Base-by-base conservation (phyloP, 2,329 filamentous ascomycete genomes). In the Claviceps monticola region DNA sequence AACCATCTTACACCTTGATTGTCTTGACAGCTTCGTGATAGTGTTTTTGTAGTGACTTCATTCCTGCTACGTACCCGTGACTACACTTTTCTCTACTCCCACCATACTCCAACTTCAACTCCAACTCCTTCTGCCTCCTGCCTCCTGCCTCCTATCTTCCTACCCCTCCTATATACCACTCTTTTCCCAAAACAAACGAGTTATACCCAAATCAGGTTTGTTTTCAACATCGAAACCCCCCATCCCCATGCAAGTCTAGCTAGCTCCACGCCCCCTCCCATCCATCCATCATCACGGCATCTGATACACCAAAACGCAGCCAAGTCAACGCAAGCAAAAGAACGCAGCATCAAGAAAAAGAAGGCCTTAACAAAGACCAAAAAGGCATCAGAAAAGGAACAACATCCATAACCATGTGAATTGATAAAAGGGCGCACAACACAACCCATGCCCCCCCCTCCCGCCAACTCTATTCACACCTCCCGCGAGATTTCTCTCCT, bases 161-260 rank as follows among this genome's bases (percentile, higher is more conserved):
- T 51, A 53, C 52, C 56, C 53, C 52, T 56, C 55, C 50, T 60
- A 59, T 62, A 48, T 60, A 61, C 58, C 58, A 61, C 46, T 34
- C 34, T 54, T 48, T 53, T 53, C 52, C 54, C 29, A 29, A 11
- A 9, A 29, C 29, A 29, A 42, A 39, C 21, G 50, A 36, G 29
- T 37, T 42, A 34, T 42, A 44, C 51, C 41, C 36, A 46, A 38
- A 41, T 23, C 29, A 49, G 44, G 45, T 54, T 48, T 51, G 52
- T 55, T 54, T 55, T 53, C 51, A 56, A 55, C 29, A 50, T 48
- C 49, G 52, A 49, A 45, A 34, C 38, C 45, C 45, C 48, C 46
- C 42, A 50, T 55, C 39, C 50, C 55, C 42, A 56, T 57, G 56
- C 53, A 56, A 57, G 52, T 58, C 56, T 56, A 59, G 53, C 54